Base-by-base conservation (phyloP, 2,329 filamentous ascomycete genomes). In the Spiromastix sp. region DNA sequence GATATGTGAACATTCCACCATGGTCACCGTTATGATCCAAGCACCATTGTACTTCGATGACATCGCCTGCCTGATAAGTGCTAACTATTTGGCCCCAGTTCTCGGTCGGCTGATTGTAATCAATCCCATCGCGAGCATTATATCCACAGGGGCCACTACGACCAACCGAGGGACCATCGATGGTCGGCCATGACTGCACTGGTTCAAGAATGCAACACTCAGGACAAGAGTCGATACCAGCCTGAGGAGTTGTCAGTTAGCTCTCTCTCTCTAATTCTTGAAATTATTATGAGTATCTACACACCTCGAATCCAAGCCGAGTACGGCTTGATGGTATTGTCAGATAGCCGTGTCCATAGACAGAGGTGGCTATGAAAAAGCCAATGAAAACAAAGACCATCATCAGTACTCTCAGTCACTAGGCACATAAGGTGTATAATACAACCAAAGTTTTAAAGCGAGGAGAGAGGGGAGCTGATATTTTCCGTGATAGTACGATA, bases 201-300 rank as follows among this genome's bases (percentile, higher is more conserved):
- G 70, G 70, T 39, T 73, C 70, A 2, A 70, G 62, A 37, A 73
- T 72, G 5, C 67, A 63, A 42, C 69, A 73, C 48, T 72, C 70
- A 0, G 70, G 70, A 43, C 69, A 73, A 0, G 66, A 63, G 41
- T 72, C 69, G 3, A 60, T 50, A 1, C 64, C 65, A 19, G 63
- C 55, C 68, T 70, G 38, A 4, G 9, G 24, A 13, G n/a, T 2
- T 3, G n/a, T n/a, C n/a, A n/a, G n/a, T n/a, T n/a, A n/a, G n/a
- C n/a, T n/a, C n/a, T n/a, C n/a, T n/a, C n/a, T n/a, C n/a, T n/a
- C n/a, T n/a, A n/a, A n/a, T n/a, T n/a, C n/a, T n/a, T n/a, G n/a
- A n/a, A n/a, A n/a, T n/a, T n/a, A n/a, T n/a, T n/a, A n/a, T 19
- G 30, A 34, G 20, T 11, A 22, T 15, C 18, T 8, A 29, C 48